Base-by-base conservation (phyloP, 495 filamentous ascomycete species). In the Pseudomonodictys pantanalensis region DNA sequence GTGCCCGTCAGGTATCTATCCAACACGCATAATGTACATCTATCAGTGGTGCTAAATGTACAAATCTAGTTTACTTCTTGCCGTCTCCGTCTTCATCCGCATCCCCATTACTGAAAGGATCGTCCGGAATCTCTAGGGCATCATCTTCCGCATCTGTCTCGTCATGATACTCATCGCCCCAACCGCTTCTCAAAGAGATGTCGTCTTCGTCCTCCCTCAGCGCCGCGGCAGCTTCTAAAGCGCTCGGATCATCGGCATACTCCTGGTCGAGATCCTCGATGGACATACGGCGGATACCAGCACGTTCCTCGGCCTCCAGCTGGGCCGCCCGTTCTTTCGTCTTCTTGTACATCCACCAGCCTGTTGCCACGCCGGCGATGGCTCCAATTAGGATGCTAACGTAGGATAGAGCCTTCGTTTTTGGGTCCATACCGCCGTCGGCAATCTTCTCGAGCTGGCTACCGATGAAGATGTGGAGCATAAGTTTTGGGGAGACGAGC, bases 381-480 rank as follows among this genome's bases (percentile, higher is more conserved):
- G 83, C 68, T 10, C 85, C 85, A 52, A 88, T 79, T 17, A 90
- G 66, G 67, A 98, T 97, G 72, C 85, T 87, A 22, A 83, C 72
- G 66, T 93, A 93, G 67, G 95, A 96, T 41, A 96, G 76, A 18
- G 81, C 77, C 68, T 79, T 89, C 73, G 82, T 90, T 73, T 71
- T 77, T 48, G 75, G 67, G 66, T 79, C 78, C 87, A 87, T 91
- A 61, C 78, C 79, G 60, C 80, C 82, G 39, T 83, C 78, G 11
- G 89, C 90, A 22, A 97, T 81, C 30, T 81, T 79, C 4, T 87
- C 86, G 1, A 98, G 74, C 32, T 86, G 78, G 60, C 81, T 83
- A 56, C 93, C 93, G 65, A 98, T 88, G 73, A 97, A 98, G 45
- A 96, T 82, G 59, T 91, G 90, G n/a, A 97, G 84, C 58, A 96